Percentiles rank a stretch among this genome's conserved stretches.
These are phyloP conservation scores for Epithemia pelagica DNA, from an alignment of 108 stramenopile genomes.

Conservation along the genomic window DNA sequence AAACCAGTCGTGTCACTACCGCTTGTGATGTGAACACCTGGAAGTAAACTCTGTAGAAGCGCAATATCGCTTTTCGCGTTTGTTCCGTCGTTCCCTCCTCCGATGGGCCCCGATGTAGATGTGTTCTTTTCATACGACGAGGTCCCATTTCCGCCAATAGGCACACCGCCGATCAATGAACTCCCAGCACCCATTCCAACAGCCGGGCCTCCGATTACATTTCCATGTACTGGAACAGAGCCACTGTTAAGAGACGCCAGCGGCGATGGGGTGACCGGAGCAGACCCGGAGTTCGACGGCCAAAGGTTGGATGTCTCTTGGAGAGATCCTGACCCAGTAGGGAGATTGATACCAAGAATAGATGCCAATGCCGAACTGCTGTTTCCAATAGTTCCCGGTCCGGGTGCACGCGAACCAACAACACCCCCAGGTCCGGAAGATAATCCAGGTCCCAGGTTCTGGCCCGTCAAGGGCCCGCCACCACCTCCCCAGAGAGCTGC, in stretches of 20 bases:
- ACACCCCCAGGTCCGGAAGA: conserved; percentile 31
- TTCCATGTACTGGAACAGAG: conserved; percentile 37
- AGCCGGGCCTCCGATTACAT: conserved; percentile 11
- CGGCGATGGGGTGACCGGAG: conserved; percentile 18
- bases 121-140: conserved; percentile 11
- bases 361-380: conserved; percentile 78
- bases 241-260: conserved; percentile 45
- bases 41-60: conserved; percentile 75
- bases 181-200: conserved; percentile 7
- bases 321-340: conserved; percentile 72
- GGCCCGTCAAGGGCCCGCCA: too few relatives aligned
- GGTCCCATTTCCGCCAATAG: conserved; percentile 45
- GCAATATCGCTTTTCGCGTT: conserved; percentile 69
- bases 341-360: conserved; percentile 76
- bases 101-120: conserved; percentile 1
- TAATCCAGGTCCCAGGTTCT: conserved; percentile 1
- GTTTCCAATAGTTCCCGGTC: conserved; percentile 31
- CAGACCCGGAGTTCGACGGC: conserved; percentile 16
- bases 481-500: conserved; percentile 20
- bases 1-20: conserved; percentile 16
- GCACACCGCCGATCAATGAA: conserved; percentile 45
- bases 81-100: conserved; percentile 19
- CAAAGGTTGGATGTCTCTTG: conserved; percentile 38
- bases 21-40: conserved; percentile 70
- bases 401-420: conserved; percentile 30